Percentiles rank a stretch among this genome's conserved stretches.
These are phyloP conservation scores for Agroathelia rolfsii DNA, from an alignment of 1,284 basidiomycete genomes.

Conservation along the genomic window DNA sequence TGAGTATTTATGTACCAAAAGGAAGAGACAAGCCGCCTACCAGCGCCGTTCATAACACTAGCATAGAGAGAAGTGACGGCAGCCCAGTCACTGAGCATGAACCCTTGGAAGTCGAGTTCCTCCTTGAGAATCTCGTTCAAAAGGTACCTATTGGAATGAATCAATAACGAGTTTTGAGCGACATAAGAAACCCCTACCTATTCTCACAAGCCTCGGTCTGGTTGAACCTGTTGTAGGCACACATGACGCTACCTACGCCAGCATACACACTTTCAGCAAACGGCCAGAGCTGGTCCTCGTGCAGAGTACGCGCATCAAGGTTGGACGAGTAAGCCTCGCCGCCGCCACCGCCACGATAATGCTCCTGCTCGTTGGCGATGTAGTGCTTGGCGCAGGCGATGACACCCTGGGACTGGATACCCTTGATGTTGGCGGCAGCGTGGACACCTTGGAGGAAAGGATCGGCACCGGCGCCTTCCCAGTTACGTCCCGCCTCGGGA, in stretches of 20 bases:
- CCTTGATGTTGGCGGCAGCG: conserved; percentile 31
- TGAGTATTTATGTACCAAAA: too few species aligned
- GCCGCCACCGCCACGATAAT: conserved; percentile 20
- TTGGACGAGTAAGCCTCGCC: conserved; percentile 25
- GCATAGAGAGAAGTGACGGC: conserved; percentile 11
- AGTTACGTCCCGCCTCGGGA: conserved; percentile 51
- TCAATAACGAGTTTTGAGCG: too few species aligned
- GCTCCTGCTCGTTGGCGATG: conserved; percentile 25
- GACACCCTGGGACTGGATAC: conserved; percentile 37
- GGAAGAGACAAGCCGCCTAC: too few species aligned
- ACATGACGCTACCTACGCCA: conserved; percentile 39
- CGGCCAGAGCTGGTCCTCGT: conserved; percentile 30
- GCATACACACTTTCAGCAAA: conserved; percentile 37
- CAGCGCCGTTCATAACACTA: conserved; percentile 9
- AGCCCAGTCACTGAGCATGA: conserved; percentile 19
- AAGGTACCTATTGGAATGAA: too few species aligned
- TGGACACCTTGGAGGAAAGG: conserved; percentile 36
- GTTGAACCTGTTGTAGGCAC: conserved; percentile 38
- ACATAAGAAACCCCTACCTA: too few species aligned
- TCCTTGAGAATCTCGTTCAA: conserved; percentile 43
- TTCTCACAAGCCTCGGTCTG: conserved; percentile 40
- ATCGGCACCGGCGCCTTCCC: conserved; percentile 57
- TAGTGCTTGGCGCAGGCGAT: conserved; percentile 30
- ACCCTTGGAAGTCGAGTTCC: conserved; percentile 24
- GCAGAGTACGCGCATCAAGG: conserved; percentile 34